phyloP scores from a whole-genome alignment of 2,329 filamentous ascomycete species.

The Zasmidium cellare region DNA sequence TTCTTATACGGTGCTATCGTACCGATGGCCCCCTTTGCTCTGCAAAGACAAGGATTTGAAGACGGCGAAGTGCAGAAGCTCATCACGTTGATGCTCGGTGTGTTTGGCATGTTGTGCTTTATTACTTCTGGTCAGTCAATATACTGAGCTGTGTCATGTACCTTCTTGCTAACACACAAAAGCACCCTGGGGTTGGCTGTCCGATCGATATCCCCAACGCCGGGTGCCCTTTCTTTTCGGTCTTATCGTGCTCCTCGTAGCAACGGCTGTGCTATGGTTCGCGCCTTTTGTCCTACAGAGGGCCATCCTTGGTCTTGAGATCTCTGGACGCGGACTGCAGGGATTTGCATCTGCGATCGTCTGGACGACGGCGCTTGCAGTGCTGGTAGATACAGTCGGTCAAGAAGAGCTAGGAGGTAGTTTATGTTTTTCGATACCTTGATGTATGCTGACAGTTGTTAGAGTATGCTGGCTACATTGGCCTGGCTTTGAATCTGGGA shows the following conservation, averaged over 20 bases:
- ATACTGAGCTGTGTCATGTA: not conserved
- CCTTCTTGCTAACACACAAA: not conserved
- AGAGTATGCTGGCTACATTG: conserved; percentile 65
- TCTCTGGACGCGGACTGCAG: conserved; percentile 65
- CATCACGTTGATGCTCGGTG: conserved; percentile 66
- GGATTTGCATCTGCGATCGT: conserved; percentile 67
- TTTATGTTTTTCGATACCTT: not conserved
- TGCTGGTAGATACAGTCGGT: conserved; percentile 68
- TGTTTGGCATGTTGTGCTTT: conserved; percentile 66
- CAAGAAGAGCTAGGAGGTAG: conserved; percentile 55
- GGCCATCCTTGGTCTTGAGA: conserved; percentile 16
- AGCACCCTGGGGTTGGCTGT: conserved; percentile 51
- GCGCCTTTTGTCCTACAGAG: conserved; percentile 41
- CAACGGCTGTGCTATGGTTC: conserved; percentile 65
- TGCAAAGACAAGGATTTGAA: conserved; percentile 9
- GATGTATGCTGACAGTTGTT: not conserved
- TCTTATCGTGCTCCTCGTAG: conserved; percentile 58
- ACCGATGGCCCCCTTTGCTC: conserved; percentile 12
- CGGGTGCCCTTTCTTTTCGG: conserved; percentile 63
- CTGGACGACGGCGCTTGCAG: conserved; percentile 70
- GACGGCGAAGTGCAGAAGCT: conserved; percentile 57
- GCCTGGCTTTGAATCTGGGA: conserved; percentile 62
- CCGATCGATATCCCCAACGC: conserved; percentile 62
- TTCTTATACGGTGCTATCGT: conserved; percentile 21
- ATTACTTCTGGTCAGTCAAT: conserved; percentile 37